Conservation (phyloP, 2,329 filamentous ascomycete species). For the Exophiala dermatitidis region DNA sequence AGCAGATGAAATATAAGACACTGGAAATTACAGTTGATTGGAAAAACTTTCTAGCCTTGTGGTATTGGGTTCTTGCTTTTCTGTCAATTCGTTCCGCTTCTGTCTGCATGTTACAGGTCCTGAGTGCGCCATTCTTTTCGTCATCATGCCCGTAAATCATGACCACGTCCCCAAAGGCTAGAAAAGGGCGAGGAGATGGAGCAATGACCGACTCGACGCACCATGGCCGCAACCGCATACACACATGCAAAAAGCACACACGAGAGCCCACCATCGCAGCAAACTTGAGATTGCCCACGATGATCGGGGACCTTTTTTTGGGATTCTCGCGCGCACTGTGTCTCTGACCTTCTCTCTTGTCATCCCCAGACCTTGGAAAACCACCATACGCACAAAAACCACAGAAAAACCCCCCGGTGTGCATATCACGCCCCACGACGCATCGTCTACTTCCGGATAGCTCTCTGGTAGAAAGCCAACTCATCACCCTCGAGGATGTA, state of each 20-base stretch:
- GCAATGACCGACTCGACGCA: neutral
- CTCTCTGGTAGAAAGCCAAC: constrained; percentile 99
- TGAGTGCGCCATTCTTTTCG: neutral
- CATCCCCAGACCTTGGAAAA: neutral
- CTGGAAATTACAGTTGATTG: constrained; percentile 2
- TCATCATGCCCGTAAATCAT: constrained; percentile 4
- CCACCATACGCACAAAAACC: neutral
- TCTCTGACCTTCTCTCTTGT: neutral
- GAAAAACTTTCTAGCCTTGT: constrained; percentile 6
- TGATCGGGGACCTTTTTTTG: too few relatives aligned
- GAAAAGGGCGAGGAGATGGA: neutral
- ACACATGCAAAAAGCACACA: too few relatives aligned
- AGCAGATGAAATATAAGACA: neutral
- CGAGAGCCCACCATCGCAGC: too few relatives aligned
- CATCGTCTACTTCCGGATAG: constrained; percentile 82
- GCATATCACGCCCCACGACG: neutral
- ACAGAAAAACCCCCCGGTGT: neutral
- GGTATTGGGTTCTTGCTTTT: neutral
- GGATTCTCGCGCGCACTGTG: neutral
- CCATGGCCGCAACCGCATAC: neutral
- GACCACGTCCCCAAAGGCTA: neutral
- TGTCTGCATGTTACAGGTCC: neutral
- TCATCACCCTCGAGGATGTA: constrained; percentile 99
- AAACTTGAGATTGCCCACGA: too few relatives aligned
- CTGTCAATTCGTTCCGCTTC: neutral